Conservation (phyloP, 192 early-diverging fungal genomes). For the Mortierella antarctica region DNA sequence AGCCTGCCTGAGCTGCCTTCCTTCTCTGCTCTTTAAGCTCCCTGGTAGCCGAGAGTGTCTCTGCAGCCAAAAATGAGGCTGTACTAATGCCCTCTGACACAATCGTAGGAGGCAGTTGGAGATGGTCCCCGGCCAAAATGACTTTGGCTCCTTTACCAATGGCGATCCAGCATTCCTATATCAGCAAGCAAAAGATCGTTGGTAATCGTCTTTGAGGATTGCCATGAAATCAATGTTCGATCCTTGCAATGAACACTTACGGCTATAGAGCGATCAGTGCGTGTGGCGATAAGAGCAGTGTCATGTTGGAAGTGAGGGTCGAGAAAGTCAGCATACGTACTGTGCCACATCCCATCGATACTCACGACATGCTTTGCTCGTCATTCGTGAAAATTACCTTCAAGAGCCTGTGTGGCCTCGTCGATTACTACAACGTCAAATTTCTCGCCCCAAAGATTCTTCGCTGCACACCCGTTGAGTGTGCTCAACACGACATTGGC, state of each 20-base stretch:
- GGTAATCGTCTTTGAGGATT: neutral
- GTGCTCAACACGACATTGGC: constrained; percentile 83
- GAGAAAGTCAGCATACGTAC: too few relatives aligned
- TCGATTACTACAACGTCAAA: constrained; percentile 93
- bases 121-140: constrained; percentile 90
- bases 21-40: constrained; percentile 30
- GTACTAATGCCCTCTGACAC: constrained; percentile 63
- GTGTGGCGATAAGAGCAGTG: neutral
- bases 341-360: too few relatives aligned
- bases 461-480: constrained; percentile 74
- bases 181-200: constrained; percentile 2
- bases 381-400: constrained; percentile 46
- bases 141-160: constrained; percentile 75
- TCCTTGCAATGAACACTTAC: neutral
- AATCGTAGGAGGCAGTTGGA: constrained; percentile 90
- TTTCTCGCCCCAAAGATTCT: constrained; percentile 61
- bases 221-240: too few relatives aligned
- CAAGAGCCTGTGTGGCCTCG: constrained; percentile 88
- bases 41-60: constrained; percentile 28
- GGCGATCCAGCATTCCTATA: constrained; percentile 91
- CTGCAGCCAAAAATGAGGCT: constrained; percentile 13
- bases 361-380: too few relatives aligned
- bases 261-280: neutral
- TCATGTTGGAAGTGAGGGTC: neutral
- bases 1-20: constrained; percentile 17